phyloP scores from a whole-genome alignment of 495 filamentous ascomycete species.

The Annulohypoxylon bovei region DNA sequence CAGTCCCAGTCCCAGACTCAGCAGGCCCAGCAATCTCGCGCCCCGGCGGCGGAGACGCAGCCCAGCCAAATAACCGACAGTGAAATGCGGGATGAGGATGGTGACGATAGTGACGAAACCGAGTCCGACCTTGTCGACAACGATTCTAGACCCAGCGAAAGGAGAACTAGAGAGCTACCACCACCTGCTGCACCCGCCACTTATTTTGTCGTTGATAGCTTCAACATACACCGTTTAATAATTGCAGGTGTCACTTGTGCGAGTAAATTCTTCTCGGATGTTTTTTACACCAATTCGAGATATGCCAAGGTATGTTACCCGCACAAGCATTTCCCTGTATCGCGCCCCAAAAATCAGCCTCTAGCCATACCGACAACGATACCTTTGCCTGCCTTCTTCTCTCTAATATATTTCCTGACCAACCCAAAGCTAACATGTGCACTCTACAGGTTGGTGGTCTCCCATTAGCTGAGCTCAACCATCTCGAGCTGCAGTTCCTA shows the following conservation, averaged over 20 bases:
- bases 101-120: conserved; percentile 46
- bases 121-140: conserved; percentile 55
- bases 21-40: conserved; percentile 31
- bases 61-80: conserved; percentile 37
- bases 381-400: neutral
- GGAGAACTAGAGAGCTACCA: conserved; percentile 39
- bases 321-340: neutral
- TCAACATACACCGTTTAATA: conserved; percentile 97
- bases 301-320: conserved; percentile 89
- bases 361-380: neutral
- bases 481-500: conserved; percentile 96
- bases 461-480: conserved; percentile 95
- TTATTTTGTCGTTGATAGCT: conserved; percentile 98
- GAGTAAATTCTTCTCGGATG: conserved; percentile 99
- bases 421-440: neutral
- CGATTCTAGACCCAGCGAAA: conserved; percentile 38
- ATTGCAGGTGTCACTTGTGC: conserved; percentile 98
- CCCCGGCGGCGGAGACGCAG: conserved; percentile 3
- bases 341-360: neutral
- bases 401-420: neutral
- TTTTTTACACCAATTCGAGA: conserved; percentile 99
- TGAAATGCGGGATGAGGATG: conserved; percentile 51
- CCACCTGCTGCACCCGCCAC: conserved; percentile 60
- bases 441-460: conserved; percentile 85
- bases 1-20: conserved; percentile 34